Conservation (phyloP, 2,329 filamentous ascomycete genomes). For the Pseudocercospora musae region DNA sequence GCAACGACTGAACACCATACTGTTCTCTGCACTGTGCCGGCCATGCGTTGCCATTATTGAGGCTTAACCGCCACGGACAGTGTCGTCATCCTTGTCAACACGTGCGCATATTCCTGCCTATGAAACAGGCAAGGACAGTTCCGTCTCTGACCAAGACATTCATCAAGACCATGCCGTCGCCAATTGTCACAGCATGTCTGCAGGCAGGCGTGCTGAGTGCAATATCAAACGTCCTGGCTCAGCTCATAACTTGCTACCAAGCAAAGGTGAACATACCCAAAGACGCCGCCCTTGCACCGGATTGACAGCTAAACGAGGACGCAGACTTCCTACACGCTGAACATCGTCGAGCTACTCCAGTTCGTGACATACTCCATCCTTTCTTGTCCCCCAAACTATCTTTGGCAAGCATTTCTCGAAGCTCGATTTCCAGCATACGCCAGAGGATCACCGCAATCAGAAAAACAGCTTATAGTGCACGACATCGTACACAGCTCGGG, state of each 20-base stretch:
- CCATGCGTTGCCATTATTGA: no score
- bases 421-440: constrained; percentile 66
- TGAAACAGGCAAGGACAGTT: background rate
- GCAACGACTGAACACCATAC: background rate
- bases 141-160: background rate
- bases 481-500: constrained; percentile 29
- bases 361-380: constrained; percentile 73
- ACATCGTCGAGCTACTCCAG: constrained; percentile 67
- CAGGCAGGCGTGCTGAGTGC: constrained; percentile 65
- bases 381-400: constrained; percentile 75
- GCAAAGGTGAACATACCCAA: constrained; percentile 48
- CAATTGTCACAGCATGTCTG: constrained; percentile 58
- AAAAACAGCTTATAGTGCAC: constrained; percentile 34
- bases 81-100: background rate
- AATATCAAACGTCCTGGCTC: constrained; percentile 70
- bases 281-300: background rate
- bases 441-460: constrained; percentile 24
- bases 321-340: constrained; percentile 50
- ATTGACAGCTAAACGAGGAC: background rate
- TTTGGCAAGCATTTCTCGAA: constrained; percentile 83
- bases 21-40: background rate
- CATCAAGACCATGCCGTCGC: constrained; percentile 42
- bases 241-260: constrained; percentile 63
- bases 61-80: background rate
- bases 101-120: background rate